Base-by-base conservation (phyloP, 2,329 filamentous ascomycete species). In the Alternaria burnsii region DNA sequence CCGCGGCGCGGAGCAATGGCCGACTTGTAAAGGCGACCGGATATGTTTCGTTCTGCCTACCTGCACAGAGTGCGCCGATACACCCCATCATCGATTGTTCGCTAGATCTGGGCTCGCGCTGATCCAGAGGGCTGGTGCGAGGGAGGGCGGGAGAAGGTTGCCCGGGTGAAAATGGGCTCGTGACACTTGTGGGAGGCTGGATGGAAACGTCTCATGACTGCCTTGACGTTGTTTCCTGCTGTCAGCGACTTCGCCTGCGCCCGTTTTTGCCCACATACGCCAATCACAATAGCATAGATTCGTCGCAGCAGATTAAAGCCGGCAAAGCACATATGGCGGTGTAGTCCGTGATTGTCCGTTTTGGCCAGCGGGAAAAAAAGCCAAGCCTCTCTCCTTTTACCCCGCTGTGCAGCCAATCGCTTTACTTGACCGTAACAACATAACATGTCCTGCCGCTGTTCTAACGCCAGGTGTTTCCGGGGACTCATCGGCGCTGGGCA, bases 281-380 rank as follows among this genome's bases (percentile, higher is more conserved):
- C 44, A 44, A 56, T 55, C 52, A 56, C 30, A 48, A 30, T 46
- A 56, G 41, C 34, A 24, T 10, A 18, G 14, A 40, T 8, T 18
- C 32, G 38, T 50, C 20, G 28, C 44, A 40, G 47, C 26, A 18
- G 12, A 22, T 50, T n/a, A 55, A 52, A 34, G 40, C 53, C 58
- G 53, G 58, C 52, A 57, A 52, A 41, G 58, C 46, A 60, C 44
- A 56, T 52, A 44, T 44, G 53, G 58, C 58, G 58, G 58, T 60
- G 58, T 56, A 41, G 46, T 46, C 36, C 24, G 26, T n/a, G 34
- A 9, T 24, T 32, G 14, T 38, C 24, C 50, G 38, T 36, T 47
- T 55, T 59, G 11, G 20, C 30, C 24, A 52, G 46, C 36, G 34
- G 24, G 28, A 30, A 11, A 41, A 26, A 53, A 18, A 30, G 54